Percentiles rank a stretch among this genome's conserved stretches.
Evolutionary conservation across 1,139 yeast genomes (phyloP).

Genomic region (Taphrina deformans): DNA sequence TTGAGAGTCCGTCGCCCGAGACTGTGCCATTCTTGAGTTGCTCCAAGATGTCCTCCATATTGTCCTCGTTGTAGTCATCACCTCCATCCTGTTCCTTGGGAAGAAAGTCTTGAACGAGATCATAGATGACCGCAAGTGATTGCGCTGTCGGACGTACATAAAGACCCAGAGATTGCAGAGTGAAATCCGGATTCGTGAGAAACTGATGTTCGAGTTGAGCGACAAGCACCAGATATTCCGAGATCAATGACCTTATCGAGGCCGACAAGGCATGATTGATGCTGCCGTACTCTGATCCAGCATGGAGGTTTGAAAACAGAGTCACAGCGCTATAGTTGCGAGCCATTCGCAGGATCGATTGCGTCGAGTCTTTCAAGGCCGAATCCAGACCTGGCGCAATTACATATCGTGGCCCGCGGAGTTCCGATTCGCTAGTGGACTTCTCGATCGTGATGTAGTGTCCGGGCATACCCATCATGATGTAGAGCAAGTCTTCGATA

Average conservation of each 20-base stretch:
- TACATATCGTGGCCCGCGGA: conserved; percentile 45
- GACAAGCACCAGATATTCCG: conserved; percentile 54
- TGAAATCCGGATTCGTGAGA: conserved; percentile 50
- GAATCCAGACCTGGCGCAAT: conserved; percentile 71
- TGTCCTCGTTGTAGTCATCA: conserved; percentile 42
- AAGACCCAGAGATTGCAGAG: conserved; percentile 55
- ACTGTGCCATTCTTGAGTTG: conserved; percentile 41
- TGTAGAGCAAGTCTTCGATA: conserved; percentile 66
- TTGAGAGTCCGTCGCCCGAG: conserved; percentile 41
- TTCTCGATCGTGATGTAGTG: conserved; percentile 61
- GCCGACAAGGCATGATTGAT: conserved; percentile 73
- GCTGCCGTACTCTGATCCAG: conserved; percentile 60
- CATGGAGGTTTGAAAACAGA: conserved; percentile 60
- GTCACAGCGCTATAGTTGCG: conserved; percentile 59
- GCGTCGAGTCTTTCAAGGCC: conserved; percentile 70
- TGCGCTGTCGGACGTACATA: conserved; percentile 46
- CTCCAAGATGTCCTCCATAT: conserved; percentile 43
- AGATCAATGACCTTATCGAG: conserved; percentile 56
- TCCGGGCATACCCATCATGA: conserved; percentile 78
- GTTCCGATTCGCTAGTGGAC: conserved; percentile 44
- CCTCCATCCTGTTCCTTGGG: conserved; percentile 39
- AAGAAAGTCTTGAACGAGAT: conserved; percentile 48
- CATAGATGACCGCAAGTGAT: conserved; percentile 60
- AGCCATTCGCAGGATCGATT: conserved; percentile 62
- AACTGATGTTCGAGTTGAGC: conserved; percentile 59